Evolutionary conservation across 163 green algal species (phyloP).

Genomic region (Scenedesmus sp.): DNA sequence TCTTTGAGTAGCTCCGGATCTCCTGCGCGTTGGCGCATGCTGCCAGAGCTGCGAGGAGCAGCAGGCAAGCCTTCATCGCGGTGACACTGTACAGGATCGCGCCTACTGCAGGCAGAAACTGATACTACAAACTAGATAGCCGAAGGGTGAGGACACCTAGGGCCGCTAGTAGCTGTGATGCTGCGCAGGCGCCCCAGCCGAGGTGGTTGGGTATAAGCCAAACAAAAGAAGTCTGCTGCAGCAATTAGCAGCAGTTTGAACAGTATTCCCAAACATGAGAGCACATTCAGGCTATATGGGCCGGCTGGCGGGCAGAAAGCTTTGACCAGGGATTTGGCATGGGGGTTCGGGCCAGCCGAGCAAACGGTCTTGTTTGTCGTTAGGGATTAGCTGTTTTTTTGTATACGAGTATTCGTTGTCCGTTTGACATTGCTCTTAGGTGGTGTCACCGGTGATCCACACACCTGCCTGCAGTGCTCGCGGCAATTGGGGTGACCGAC

Average conservation of each 20-base stretch:
- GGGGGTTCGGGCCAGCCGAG: not conserved
- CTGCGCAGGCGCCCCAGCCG: not conserved
- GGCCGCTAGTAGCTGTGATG: not conserved
- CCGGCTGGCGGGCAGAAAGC: not conserved
- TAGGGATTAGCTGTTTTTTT: not conserved
- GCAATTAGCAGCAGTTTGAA: not conserved
- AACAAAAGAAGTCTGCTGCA: too few relatives aligned
- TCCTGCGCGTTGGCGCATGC: slow-evolving; percentile 6
- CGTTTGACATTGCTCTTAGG: not conserved
- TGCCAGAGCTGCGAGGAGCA: slow-evolving; percentile 38
- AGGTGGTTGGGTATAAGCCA: not conserved
- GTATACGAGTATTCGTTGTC: not conserved
- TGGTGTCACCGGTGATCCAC: not conserved
- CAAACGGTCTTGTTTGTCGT: not conserved
- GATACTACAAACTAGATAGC: not conserved
- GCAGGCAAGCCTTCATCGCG: not conserved
- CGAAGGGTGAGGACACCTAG: not conserved
- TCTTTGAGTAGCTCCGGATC: slow-evolving; percentile 38
- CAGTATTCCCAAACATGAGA: not conserved
- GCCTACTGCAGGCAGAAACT: not conserved
- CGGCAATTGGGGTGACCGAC: not conserved
- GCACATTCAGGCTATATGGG: not conserved
- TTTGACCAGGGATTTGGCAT: slow-evolving; percentile 10
- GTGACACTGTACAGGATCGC: not conserved
- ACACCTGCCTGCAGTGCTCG: not conserved